phyloP scores from a whole-genome alignment of 2,329 filamentous ascomycete genomes.

The Aspergillus niger region DNA sequence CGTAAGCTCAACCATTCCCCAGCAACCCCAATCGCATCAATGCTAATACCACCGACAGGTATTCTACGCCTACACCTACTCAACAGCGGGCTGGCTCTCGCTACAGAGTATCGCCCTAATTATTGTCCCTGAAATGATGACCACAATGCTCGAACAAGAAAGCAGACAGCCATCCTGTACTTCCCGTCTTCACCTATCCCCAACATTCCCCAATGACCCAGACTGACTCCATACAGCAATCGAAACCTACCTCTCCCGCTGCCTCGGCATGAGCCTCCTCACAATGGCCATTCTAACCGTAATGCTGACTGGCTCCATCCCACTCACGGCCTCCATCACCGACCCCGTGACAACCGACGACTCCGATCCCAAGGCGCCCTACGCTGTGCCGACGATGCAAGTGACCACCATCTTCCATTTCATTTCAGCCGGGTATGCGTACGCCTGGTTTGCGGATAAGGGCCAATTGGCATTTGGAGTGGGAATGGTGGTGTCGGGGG shows the following conservation, averaged over 20 bases:
- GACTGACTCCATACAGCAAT: conserved; percentile 48
- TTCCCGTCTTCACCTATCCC: too few relatives aligned
- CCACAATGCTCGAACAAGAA: conserved; percentile 60
- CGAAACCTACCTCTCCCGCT: conserved; percentile 73
- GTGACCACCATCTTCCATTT: conserved; percentile 69
- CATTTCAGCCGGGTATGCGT: conserved; percentile 65
- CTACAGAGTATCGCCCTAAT: conserved; percentile 58
- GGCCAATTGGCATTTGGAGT: conserved; percentile 62
- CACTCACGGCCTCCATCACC: conserved; percentile 57
- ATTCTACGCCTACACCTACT: conserved; percentile 49
- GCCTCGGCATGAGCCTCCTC: conserved; percentile 68
- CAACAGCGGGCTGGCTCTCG: conserved; percentile 47
- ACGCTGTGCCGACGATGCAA: conserved; percentile 66
- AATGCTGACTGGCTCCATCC: conserved; percentile 70
- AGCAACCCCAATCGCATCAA: neutral
- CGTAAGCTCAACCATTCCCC: conserved; percentile 14
- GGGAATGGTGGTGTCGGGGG: conserved; percentile 59
- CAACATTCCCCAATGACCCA: too few relatives aligned
- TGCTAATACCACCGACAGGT: conserved; percentile 32
- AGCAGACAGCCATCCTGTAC: conserved; percentile 48
- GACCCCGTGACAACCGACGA: conserved; percentile 47
- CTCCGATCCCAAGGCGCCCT: conserved; percentile 57
- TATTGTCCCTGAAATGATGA: conserved; percentile 61
- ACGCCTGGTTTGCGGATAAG: conserved; percentile 63
- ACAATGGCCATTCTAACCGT: conserved; percentile 65